Base-by-base conservation (phyloP, 495 filamentous ascomycete genomes). In the Lineolata rhizophorae region DNA sequence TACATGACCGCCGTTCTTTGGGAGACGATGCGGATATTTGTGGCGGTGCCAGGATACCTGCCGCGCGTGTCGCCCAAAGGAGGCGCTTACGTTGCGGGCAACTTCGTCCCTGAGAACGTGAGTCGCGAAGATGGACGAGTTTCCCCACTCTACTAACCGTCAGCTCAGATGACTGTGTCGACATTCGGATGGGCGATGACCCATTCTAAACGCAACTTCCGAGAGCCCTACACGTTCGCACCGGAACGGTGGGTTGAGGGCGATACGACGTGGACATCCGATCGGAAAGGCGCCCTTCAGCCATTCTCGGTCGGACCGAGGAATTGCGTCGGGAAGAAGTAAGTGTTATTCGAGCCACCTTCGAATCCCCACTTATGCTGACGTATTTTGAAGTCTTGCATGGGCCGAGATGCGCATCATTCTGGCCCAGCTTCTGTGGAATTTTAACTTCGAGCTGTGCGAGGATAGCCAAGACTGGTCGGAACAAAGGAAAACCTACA, bases 361-460 rank as follows among this genome's bases (percentile, higher is more conserved):
- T 8, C 8, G 31, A 19, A 5, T 20, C 21, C 35, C 35, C 36
- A 36, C 27, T 25, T 6, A 25, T 25, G 22, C 6, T 6, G n/a
- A 6, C 22, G 29, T 31, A n/a, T n/a, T n/a, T n/a, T n/a, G n/a
- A n/a, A 32, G 33, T 33, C 35, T 50, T 10, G 42, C 44, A 4
- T 43, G 38, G 18, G 37, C 39, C 9, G 47, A 50, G 34, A 45
- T 48, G 45, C 38, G 47, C 10, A 27, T 50, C 4, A 43, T 48
- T 10, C 19, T 46, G 8, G 25, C 37, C 0, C 36, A 38, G 20
- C 12, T 45, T 15, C 21, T 44, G 1, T 47, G 30, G 24, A 29
- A 47, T 28, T 47, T 47, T 30, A 38, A 47, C 25, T 12, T 43
- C 13, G 28, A 2, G 5, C 4, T 36, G 8, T 4, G 2, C 14